Conservation (phyloP, 306 rosid genomes). For the Leucaena leucocephala region DNA sequence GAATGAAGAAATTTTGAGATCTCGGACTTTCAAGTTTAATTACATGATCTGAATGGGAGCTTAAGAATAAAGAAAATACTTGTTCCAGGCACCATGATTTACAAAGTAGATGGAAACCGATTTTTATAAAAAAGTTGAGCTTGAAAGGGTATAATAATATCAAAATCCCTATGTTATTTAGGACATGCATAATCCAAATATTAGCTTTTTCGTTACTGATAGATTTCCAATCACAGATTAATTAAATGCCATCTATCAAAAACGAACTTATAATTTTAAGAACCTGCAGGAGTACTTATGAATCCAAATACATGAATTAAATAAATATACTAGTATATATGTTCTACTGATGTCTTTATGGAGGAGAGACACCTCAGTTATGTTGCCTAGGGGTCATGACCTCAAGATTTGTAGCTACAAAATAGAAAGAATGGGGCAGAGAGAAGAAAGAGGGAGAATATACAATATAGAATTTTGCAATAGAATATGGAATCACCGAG, state of each 20-base stretch:
- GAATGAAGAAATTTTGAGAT: not conserved
- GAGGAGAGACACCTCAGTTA: not conserved
- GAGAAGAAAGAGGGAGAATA: not conserved
- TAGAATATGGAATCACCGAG: not conserved
- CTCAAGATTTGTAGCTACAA: not conserved
- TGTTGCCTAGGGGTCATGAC: not conserved
- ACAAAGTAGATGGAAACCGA: not conserved
- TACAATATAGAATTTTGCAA: not conserved
- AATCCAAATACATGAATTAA: not conserved
- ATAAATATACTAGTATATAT: not conserved
- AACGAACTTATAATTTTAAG: not conserved
- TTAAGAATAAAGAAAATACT: not conserved
- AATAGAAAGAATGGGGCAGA: not conserved
- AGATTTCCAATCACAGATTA: not conserved
- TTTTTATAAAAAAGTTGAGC: not conserved
- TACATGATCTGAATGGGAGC: not conserved
- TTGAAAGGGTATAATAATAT: not conserved
- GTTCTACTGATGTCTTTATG: not conserved
- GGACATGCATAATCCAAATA: not conserved
- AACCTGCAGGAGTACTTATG: not conserved
- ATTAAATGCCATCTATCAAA: not conserved
- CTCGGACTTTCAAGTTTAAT: not conserved
- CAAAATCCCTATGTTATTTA: not conserved
- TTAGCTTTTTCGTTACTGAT: not conserved
- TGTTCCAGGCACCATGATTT: not conserved